These are phyloP conservation scores for Leptodermis oblonga DNA, from an alignment of 257 asterid species.

Conservation along the genomic window DNA sequence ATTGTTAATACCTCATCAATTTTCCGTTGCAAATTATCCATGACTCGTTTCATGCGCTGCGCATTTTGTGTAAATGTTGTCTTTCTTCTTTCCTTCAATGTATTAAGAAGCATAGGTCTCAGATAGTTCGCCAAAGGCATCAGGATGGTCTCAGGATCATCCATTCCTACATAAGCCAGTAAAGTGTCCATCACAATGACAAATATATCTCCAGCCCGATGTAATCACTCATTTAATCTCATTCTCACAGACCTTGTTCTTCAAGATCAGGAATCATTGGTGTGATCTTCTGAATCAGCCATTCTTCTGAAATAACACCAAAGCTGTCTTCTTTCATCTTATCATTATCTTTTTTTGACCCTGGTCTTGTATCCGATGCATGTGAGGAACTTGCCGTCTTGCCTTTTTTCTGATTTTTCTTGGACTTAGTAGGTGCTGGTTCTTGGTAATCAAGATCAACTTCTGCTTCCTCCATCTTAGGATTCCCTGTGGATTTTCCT, in stretches of 20 bases:
- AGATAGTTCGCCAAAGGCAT: conserved; percentile 69
- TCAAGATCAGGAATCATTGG: conserved; percentile 80
- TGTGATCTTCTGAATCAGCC: conserved; percentile 59
- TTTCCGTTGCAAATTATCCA: conserved; percentile 79
- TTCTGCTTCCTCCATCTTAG: conserved; percentile 54
- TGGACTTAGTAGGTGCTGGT: conserved; percentile 54
- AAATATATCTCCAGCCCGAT: conserved; percentile 9
- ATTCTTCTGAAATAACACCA: conserved; percentile 65
- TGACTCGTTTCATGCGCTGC: conserved; percentile 69
- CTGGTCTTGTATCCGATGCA: conserved; percentile 53
- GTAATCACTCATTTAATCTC: conserved; percentile 1
- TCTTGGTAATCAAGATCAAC: conserved; percentile 54
- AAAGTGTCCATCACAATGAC: conserved; percentile 17
- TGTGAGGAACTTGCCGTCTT: conserved; percentile 54
- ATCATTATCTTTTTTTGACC: conserved; percentile 58
- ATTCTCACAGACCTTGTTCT: conserved; percentile 58
- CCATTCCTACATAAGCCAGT: conserved; percentile 42
- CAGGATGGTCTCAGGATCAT: conserved; percentile 74
- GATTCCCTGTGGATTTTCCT: conserved; percentile 65
- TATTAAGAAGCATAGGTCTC: conserved; percentile 84
- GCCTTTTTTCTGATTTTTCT: conserved; percentile 75
- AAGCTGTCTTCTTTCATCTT: conserved; percentile 47
- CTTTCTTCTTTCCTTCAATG: conserved; percentile 83
- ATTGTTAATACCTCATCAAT: conserved; percentile 75
- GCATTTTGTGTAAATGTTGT: conserved; percentile 78